Evolutionary conservation across 306 rosid species (phyloP).

Genomic region (Bauhinia variegata): DNA sequence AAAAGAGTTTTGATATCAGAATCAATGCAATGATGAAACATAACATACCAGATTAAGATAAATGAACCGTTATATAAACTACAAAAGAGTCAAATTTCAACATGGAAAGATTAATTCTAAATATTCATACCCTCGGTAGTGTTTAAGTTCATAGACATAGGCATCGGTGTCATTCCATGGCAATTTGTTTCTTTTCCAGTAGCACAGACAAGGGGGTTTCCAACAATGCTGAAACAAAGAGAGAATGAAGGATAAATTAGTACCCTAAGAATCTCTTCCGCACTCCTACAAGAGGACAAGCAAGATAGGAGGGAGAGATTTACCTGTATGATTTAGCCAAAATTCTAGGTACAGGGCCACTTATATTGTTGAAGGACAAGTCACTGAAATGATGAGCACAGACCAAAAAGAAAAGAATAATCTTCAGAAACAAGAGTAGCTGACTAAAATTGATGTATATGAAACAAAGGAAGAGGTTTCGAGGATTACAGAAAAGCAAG

Average conservation of each 20-base stretch:
- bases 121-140: slow-evolving; percentile 57
- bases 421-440: slow-evolving; percentile 33
- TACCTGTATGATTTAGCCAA: slow-evolving; percentile 92
- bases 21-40: slow-evolving; percentile 20
- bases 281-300: slow-evolving; percentile 15
- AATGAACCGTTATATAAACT: slow-evolving; percentile 5
- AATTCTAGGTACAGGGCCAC: slow-evolving; percentile 87
- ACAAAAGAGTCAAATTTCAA: not conserved
- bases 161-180: slow-evolving; percentile 74
- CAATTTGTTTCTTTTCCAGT: slow-evolving; percentile 83
- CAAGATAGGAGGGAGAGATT: slow-evolving; percentile 25
- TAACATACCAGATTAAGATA: not conserved
- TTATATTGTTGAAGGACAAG: slow-evolving; percentile 86
- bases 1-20: slow-evolving; percentile 49
- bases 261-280: slow-evolving; percentile 20
- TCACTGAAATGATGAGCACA: slow-evolving; percentile 62
- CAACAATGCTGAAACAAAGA: slow-evolving; percentile 74
- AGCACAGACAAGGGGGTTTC: slow-evolving; percentile 84
- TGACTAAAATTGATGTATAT: slow-evolving; percentile 20
- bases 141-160: slow-evolving; percentile 90
- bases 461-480: slow-evolving; percentile 30
- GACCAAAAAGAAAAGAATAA: slow-evolving; percentile 36
- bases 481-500: slow-evolving; percentile 84
- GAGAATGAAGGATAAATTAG: slow-evolving; percentile 3
- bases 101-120: not conserved